Evolutionary conservation across 768 basidiomycete genomes (phyloP).

Genomic region (Leccinum longicurvipes): DNA sequence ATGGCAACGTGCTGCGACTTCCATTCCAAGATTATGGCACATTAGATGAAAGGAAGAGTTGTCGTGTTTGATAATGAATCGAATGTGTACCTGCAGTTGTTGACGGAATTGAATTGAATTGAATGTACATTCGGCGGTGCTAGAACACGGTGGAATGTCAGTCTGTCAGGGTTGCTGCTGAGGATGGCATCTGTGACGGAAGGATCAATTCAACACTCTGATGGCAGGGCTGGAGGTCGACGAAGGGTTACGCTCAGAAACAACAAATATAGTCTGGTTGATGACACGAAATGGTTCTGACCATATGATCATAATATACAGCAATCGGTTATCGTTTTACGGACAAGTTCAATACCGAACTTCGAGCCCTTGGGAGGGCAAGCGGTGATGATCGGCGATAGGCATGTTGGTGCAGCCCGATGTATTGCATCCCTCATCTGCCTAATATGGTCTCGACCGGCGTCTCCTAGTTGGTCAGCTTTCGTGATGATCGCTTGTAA

Average conservation of each 20-base stretch:
- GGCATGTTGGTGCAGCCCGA: slow-evolving; percentile 52
- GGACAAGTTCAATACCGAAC: slow-evolving; percentile 56
- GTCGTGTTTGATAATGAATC: background rate
- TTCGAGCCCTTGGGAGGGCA: slow-evolving; percentile 45
- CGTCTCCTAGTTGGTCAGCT: slow-evolving; percentile 46
- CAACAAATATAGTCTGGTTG: background rate
- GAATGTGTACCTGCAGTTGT: background rate
- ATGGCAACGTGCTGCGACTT: background rate
- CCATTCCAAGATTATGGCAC: background rate
- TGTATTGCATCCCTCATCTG: slow-evolving; percentile 51
- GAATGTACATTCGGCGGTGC: background rate
- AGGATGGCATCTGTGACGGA: background rate
- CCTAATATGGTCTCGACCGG: slow-evolving; percentile 36
- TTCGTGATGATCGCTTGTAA: slow-evolving; percentile 75
- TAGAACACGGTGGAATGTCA: background rate
- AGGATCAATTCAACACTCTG: background rate
- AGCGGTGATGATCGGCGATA: slow-evolving; percentile 60
- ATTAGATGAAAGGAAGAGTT: background rate
- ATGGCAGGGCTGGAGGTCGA: background rate
- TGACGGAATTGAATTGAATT: background rate
- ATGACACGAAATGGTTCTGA: background rate
- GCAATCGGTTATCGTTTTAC: slow-evolving; percentile 56
- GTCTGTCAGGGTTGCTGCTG: slow-evolving; percentile 4
- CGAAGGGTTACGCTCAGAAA: background rate
- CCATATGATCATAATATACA: slow-evolving; percentile 40